Conservation (phyloP, 2,329 filamentous ascomycete genomes). For the Hypoxylon sp. region DNA sequence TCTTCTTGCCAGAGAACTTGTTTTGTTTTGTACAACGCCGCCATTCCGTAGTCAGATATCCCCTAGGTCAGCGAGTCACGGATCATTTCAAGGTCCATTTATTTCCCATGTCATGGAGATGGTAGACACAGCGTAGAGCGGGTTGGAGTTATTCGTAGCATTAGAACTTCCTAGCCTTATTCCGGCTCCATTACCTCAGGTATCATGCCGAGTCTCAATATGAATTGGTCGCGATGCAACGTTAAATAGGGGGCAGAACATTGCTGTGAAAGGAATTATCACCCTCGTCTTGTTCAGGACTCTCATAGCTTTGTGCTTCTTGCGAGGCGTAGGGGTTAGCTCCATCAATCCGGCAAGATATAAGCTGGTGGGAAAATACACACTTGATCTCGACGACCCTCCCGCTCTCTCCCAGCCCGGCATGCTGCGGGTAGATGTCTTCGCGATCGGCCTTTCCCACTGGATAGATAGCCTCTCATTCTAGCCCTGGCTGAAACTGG, state of each 20-base stretch:
- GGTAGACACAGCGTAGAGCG: background rate
- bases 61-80: background rate
- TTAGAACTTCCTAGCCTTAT: background rate
- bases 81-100: background rate
- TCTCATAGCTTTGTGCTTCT: background rate
- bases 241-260: background rate
- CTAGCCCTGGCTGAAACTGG: background rate
- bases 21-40: background rate
- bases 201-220: background rate
- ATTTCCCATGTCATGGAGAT: background rate
- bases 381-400: background rate
- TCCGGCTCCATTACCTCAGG: background rate
- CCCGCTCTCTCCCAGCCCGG: background rate
- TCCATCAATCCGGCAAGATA: background rate
- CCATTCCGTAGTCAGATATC: background rate
- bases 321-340: background rate
- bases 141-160: background rate
- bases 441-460: background rate
- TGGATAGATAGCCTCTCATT: background rate
- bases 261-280: background rate
- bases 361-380: background rate
- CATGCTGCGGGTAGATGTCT: background rate
- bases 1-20: background rate
- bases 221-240: background rate
- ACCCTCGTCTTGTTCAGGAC: background rate